Conservation (phyloP, 2,329 filamentous ascomycete genomes). For the Myriosclerotinia scirpicola region DNA sequence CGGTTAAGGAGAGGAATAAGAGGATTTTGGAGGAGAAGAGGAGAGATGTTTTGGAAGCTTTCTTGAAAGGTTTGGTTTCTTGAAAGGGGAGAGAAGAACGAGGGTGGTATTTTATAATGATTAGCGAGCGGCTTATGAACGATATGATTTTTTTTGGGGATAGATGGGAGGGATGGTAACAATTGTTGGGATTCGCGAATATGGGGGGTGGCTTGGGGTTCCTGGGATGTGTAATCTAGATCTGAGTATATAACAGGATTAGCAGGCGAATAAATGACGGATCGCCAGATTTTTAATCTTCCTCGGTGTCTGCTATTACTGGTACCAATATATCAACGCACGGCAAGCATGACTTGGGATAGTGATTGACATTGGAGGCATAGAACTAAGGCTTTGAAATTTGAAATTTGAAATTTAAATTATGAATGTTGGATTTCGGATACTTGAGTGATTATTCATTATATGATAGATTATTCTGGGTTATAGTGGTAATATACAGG, state of each 20-base stretch:
- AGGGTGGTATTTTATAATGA: background rate
- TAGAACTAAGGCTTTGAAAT: too few species aligned
- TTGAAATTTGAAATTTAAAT: too few species aligned
- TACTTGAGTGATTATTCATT: too few species aligned
- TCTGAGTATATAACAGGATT: background rate
- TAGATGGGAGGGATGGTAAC: background rate
- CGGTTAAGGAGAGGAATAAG: conserved; percentile 54
- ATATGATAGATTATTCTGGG: too few species aligned
- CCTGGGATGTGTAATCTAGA: conserved; percentile 9
- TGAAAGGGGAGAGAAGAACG: background rate
- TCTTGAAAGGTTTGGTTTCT: conserved; percentile 46
- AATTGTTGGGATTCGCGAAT: background rate
- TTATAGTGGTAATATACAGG: too few species aligned
- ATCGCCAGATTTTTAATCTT: background rate
- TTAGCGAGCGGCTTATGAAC: background rate
- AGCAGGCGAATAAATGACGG: background rate
- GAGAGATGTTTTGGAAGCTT: conserved; percentile 67
- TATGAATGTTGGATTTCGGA: too few species aligned
- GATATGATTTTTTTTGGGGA: background rate
- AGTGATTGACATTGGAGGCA: background rate
- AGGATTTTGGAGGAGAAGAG: conserved; percentile 63
- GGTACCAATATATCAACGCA: background rate
- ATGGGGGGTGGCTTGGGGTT: background rate
- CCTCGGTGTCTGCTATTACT: background rate
- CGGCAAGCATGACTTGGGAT: too few species aligned